Base-by-base conservation (phyloP, 2,329 filamentous ascomycete species). In the Talaromyces funiculosus region DNA sequence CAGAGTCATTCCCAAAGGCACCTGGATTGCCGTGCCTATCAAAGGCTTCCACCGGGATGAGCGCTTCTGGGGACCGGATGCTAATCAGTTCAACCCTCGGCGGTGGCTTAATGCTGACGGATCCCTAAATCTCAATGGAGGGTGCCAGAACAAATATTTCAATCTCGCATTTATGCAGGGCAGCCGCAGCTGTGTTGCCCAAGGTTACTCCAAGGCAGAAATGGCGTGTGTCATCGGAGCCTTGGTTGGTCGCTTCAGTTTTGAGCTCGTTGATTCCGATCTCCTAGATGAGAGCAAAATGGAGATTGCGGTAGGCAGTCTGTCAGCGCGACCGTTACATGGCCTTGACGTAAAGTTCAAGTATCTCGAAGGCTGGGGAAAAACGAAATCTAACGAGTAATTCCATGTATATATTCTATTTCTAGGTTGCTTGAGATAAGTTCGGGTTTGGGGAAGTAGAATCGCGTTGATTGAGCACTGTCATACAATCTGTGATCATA, bases 161-260 rank as follows among this genome's bases (percentile, higher is more conserved):
- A 59, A 61, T 40, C 60, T 64, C 8, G 62, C 64, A 5, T 66
- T 66, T 47, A 57, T 60, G n/a, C 64, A 65, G 49, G 65, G 65
- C 16, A 61, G 61, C 24, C 47, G 63, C 35, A 61, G 55, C 20
- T 66, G 64, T 57, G 64, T 66, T 43, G 64, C 62, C 2, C 61
- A 63, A 57, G 61, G 63, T 38, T 65, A 64, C 57, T 63, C 64
- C 4, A 62, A 60, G 18, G 61, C 63, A 6, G 61, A 64, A 45
- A 57, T 57, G 54, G 54, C 35, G 18, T 57, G 40, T 42, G 26
- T 57, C 54, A 31, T 57, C 3, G 54, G 35, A 38, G 51, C 51
- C 22, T 55, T 29, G 51, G 37, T 55, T 24, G 51, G 51, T 37
- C 31, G 51, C 12, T 55, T 55, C 37, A 40, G 37, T 37, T 38